Conservation (phyloP, 1,139 yeast species). For the Nakaseomyces kungkrabaensis region DNA sequence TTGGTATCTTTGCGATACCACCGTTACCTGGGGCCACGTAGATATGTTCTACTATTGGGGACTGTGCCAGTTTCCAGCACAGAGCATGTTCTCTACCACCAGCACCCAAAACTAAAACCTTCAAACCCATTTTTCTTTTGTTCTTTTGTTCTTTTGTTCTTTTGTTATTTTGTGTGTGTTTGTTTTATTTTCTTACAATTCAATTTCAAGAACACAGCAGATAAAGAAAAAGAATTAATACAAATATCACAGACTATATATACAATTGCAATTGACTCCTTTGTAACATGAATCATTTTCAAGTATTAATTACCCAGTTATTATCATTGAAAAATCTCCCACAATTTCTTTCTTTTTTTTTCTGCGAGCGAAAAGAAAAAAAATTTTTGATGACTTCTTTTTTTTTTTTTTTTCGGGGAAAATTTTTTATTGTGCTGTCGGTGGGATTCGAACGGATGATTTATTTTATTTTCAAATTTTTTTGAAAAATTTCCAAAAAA, state of each 20-base stretch:
- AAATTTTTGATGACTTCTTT: too few species aligned
- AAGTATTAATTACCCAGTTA: too few species aligned
- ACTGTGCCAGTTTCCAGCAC: conserved; percentile 83
- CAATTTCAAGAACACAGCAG: too few species aligned
- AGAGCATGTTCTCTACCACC: conserved; percentile 99
- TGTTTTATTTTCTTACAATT: neutral
- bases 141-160: neutral
- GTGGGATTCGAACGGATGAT: too few species aligned
- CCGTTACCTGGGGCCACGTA: conserved; percentile 98
- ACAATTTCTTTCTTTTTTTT: neutral
- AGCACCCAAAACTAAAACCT: conserved; percentile 82
- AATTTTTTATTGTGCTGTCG: too few species aligned
- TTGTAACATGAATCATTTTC: neutral
- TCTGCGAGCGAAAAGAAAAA: too few species aligned
- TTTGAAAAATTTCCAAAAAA: neutral
- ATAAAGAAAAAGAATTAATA: neutral
- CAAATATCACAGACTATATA: too few species aligned
- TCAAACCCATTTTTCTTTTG: conserved; percentile 33
- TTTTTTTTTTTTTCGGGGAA: too few species aligned
- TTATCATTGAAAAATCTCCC: too few species aligned
- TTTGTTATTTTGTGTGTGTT: neutral
- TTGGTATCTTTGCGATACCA: conserved; percentile 57
- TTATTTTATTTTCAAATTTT: neutral
- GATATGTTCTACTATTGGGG: conserved; percentile 58
- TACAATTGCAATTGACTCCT: neutral